Conservation (phyloP, 2,329 filamentous ascomycete species). For the Colletotrichum theobromicola region DNA sequence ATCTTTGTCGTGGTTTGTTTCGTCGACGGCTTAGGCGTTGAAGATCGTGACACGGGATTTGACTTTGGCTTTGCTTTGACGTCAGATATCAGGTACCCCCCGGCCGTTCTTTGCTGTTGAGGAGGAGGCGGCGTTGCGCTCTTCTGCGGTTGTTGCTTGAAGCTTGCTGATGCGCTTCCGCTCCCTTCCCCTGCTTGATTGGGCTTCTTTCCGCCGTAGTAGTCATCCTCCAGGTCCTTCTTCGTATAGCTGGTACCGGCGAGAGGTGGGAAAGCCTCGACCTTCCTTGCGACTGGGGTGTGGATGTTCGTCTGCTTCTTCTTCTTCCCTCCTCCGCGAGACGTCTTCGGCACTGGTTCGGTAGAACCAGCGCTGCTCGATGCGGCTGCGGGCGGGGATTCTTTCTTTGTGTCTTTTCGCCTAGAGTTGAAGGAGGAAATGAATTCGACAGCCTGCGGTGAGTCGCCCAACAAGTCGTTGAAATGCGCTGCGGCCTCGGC, state of each 20-base stretch:
- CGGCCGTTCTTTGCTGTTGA: conserved; percentile 64
- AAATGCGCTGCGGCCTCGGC: conserved; percentile 83
- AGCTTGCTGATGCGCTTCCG: conserved; percentile 40
- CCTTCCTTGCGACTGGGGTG: conserved; percentile 65
- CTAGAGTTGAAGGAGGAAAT: conserved; percentile 81
- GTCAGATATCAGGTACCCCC: conserved; percentile 84
- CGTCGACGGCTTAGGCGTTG: conserved; percentile 57
- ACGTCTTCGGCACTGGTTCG: conserved; percentile 54
- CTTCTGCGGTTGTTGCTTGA: conserved; percentile 32
- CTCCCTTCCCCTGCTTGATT: conserved; percentile 42
- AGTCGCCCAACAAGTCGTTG: conserved; percentile 86
- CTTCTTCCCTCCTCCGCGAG: conserved; percentile 49
- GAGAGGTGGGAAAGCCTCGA: conserved; percentile 68
- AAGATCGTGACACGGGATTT: conserved; percentile 55
- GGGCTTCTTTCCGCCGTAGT: conserved; percentile 68
- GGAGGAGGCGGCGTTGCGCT: conserved; percentile 23
- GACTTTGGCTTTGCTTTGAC: conserved; percentile 64
- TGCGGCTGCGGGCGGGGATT: conserved; percentile 27
- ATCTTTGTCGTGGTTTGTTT: conserved; percentile 63
- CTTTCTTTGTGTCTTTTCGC: conserved; percentile 44
- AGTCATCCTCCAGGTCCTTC: conserved; percentile 72
- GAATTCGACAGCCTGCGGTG: conserved; percentile 76
- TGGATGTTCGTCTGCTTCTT: conserved; percentile 69
- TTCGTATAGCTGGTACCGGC: conserved; percentile 77
- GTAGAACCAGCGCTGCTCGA: conserved; percentile 11